phyloP scores from a whole-genome alignment of 306 rosid species.

The Oxytropis ochrocephala region DNA sequence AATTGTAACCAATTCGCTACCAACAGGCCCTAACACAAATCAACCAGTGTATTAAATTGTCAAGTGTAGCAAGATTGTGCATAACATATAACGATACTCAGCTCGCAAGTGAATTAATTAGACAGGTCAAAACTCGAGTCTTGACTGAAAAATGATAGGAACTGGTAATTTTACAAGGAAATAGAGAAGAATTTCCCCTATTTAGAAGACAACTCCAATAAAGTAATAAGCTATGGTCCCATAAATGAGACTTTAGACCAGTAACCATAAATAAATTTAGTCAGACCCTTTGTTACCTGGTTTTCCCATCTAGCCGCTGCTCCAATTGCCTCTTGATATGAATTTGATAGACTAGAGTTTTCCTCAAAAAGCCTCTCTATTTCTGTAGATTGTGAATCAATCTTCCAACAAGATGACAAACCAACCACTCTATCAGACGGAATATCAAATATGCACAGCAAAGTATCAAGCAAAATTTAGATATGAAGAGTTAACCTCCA shows the following conservation, averaged over 20 bases:
- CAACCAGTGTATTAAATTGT: not conserved
- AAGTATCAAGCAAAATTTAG: conserved; percentile 1
- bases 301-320: conserved; percentile 69
- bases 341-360: conserved; percentile 61
- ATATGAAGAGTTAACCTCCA: conserved; percentile 46
- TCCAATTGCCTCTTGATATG: conserved; percentile 55
- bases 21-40: not conserved
- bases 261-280: conserved; percentile 15
- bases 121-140: not conserved
- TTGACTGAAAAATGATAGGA: not conserved
- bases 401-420: conserved; percentile 44
- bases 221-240: not conserved
- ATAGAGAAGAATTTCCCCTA: not conserved
- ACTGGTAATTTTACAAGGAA: not conserved
- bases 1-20: not conserved
- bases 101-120: not conserved
- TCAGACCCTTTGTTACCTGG: conserved; percentile 48
- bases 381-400: conserved; percentile 86
- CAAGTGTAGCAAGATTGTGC: conserved; percentile 7
- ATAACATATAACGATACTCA: not conserved
- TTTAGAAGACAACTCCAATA: not conserved
- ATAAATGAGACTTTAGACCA: conserved; percentile 5
- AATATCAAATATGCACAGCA: not conserved
- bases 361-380: conserved; percentile 94
- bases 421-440: conserved; percentile 17